Evolutionary conservation across 805 yeast genomes (phyloP), one percentile per base, ranked within the genome.

Genomic region (Candida gorgasii): DNA sequence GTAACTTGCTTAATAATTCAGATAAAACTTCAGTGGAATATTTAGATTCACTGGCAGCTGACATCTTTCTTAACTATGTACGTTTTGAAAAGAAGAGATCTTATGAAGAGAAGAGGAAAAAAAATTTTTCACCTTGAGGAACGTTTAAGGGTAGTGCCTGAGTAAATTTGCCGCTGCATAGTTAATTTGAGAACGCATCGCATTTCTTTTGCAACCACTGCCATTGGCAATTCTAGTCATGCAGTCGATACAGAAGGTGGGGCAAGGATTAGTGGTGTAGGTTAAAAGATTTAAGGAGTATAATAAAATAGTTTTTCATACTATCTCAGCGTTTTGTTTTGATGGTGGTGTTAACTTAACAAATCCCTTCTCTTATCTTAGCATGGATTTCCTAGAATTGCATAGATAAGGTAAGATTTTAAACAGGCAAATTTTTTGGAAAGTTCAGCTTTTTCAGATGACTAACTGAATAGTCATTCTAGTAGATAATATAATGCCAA

Each of bases 1-100:
- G 73, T 65, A 93, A 81, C 79, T 89, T 89, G 74, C 84, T 78
- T 77, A 93, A 88, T 67, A 93, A 86, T 78, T 93, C 96, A 68
- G 84, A 78, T 71, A 92, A 85, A 72, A 90, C 96, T 75, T 89
- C 80, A 62, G 77, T 71, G 45, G 82, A 76, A 72, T 78, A 78
- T 63, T 74, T 73, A 43, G 80, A 74, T 73, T 78, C 83, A 66
- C 78, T 72, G 59, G 69, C 70, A 64, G 80, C 77, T 62, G 75
- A 68, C 76, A 71, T 71, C 43, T 39, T 40, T 32, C 36, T 33
- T 31, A 31, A 31, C 35, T 31, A 31, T 16, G 20, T 33, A 33
- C 19, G 13, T 15, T 33, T 13, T 20, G 18, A 33, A 33, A 22
- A 9, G 18, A 33, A 20, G 19, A 22, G 36, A 20, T 20, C 27